Percentiles rank a stretch among this genome's conserved stretches.
Conservation (phyloP, 768 basidiomycete genomes). For the Coprinopsis sp. region DNA sequence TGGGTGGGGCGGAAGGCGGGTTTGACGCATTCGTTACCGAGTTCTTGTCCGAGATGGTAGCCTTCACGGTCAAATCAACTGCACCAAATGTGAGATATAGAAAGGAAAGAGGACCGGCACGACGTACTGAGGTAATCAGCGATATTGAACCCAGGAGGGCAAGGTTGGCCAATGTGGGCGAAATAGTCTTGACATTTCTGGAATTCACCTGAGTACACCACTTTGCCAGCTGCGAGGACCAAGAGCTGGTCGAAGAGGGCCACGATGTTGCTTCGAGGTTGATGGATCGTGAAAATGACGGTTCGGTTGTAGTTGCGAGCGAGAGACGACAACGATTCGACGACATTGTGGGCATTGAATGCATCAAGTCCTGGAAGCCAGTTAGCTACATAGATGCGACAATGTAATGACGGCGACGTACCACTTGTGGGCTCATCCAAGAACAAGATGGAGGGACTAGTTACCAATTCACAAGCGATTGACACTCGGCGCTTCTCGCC, state of each 20-base stretch:
- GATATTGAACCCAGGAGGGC: conserved; percentile 93
- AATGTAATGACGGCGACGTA: conserved; percentile 29
- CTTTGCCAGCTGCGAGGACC: conserved; percentile 76
- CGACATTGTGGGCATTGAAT: conserved; percentile 92
- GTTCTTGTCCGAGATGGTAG: conserved; percentile 33
- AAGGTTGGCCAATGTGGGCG: conserved; percentile 68
- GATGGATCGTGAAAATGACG: conserved; percentile 96
- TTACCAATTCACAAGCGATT: conserved; percentile 97
- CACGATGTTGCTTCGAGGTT: conserved; percentile 96
- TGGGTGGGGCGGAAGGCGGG: conserved; percentile 33
- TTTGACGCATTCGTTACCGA: conserved; percentile 33
- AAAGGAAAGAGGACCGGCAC: background rate
- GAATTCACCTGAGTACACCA: conserved; percentile 82
- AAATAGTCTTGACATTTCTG: conserved; percentile 78
- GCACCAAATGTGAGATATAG: conserved; percentile 3
- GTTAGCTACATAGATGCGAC: background rate
- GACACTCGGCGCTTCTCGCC: conserved; percentile 97
- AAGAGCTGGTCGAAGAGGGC: conserved; percentile 91
- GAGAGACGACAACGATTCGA: conserved; percentile 82
- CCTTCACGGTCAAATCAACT: conserved; percentile 75
- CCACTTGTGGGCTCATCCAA: conserved; percentile 97
- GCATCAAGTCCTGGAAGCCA: conserved; percentile 72
- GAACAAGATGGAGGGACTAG: conserved; percentile 92
- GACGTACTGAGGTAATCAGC: conserved; percentile 91
- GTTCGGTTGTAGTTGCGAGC: conserved; percentile 90